Base-by-base conservation (phyloP, 1,284 basidiomycete genomes). In the Heterobasidion irregulare region DNA sequence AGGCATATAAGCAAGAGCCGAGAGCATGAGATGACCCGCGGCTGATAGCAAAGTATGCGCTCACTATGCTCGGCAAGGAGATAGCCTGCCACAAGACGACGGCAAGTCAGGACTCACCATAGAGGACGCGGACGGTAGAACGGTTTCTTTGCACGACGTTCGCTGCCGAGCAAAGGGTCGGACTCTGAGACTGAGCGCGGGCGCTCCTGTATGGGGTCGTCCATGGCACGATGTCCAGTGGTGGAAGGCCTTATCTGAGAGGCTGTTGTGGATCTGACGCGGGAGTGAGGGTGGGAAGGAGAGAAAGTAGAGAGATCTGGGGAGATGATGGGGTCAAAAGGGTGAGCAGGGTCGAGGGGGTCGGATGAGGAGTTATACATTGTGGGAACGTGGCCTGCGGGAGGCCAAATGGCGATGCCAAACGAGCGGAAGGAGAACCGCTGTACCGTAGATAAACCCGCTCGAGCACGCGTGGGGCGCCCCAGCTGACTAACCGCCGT, bases 111-210 rank as follows among this genome's bases (percentile, higher is more conserved):
- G 44, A 58, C 59, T 52, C 64, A 78, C 83, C 84, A 86, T 64
- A 86, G 62, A 41, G 84, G 84, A 54, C 84, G 70, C 2, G 84
- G 73, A 54, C 84, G 79, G 64, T 84, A 84, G 67, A 85, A 86
- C 0, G 81, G 81, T 63, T 86, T 86, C 71, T 73, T 79, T 12
- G 33, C 46, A 44, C 53, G 52, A 58, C 51, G 19, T 18, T 49
- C 53, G 34, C 50, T 54, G 41, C 54, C 45, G 49, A 74, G 60
- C 15, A 74, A 61, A 36, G 70, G 66, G n/a, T 66, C 65, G 38
- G 59, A 59, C 57, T 74, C 72, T 13, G 61, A 62, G 55, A 34
- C 26, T 26, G n/a, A 38, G 8, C 3, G 43, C 13, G 47, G 26
- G 33, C 36, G 36, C 36, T 18, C 12, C 13, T 43, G 32, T 18